These are phyloP conservation scores for Zymoseptoria tritici DNA, from an alignment of 2,329 filamentous ascomycete genomes.

Conservation along the genomic window DNA sequence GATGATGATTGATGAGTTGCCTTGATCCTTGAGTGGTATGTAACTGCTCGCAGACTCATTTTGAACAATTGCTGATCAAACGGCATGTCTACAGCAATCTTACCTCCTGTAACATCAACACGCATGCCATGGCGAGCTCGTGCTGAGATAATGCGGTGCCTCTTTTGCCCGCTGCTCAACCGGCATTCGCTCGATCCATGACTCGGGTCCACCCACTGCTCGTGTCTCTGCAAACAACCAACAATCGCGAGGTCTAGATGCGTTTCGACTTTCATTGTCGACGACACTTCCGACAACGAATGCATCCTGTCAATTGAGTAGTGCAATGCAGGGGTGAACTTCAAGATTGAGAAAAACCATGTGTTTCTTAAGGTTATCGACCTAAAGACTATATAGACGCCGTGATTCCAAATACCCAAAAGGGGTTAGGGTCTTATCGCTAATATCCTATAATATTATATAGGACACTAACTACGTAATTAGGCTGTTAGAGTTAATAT, in stretches of 20 bases:
- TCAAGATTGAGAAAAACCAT: too few species aligned
- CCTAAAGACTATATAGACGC: too few species aligned
- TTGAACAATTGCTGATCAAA: not conserved
- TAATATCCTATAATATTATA: too few species aligned
- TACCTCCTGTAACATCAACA: not conserved
- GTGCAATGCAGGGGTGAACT: too few species aligned
- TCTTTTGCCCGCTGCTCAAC: not conserved
- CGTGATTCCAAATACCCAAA: too few species aligned
- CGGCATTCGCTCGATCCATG: not conserved
- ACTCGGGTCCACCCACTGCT: not conserved
- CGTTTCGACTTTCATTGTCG: not conserved
- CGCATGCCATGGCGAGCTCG: not conserved
- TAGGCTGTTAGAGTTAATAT: too few species aligned
- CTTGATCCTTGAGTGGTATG: not conserved
- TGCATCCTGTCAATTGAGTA: too few species aligned
- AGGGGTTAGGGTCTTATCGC: too few species aligned
- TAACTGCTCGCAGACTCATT: not conserved
- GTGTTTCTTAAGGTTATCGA: too few species aligned
- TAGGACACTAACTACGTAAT: too few species aligned
- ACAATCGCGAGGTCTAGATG: not conserved
- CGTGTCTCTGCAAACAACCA: not conserved
- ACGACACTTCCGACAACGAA: not conserved
- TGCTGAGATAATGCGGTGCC: not conserved
- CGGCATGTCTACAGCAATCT: not conserved
- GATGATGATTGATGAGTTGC: slow-evolving; percentile 2